phyloP scores from a whole-genome alignment of 2,329 filamentous ascomycete species.

The Neofusicoccum ribis region DNA sequence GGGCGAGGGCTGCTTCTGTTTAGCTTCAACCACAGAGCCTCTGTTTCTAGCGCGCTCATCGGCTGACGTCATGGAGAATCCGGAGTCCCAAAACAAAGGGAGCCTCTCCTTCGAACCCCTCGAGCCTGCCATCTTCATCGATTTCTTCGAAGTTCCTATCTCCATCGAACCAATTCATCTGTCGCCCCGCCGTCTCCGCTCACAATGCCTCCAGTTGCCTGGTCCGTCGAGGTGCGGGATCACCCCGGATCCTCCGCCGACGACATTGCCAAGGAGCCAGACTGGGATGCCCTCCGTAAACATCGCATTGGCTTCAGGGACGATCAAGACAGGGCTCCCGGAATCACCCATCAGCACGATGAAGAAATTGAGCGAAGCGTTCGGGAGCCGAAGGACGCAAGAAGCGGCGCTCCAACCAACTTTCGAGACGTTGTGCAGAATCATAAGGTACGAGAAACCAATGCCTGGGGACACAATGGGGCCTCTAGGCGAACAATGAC shows the following conservation, averaged over 20 bases:
- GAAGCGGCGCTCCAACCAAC: not conserved
- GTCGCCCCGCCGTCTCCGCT: not conserved
- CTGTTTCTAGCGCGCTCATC: not conserved
- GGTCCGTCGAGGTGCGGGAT: conserved; percentile 29
- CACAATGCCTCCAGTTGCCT: conserved; percentile 33
- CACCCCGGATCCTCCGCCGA: conserved; percentile 43
- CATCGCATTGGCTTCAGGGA: conserved; percentile 46
- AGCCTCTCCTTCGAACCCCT: not conserved
- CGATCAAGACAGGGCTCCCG: conserved; percentile 38
- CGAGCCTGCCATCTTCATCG: not conserved
- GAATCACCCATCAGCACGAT: conserved; percentile 37
- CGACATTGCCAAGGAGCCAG: conserved; percentile 46
- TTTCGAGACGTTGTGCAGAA: not conserved
- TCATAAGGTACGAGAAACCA: not conserved
- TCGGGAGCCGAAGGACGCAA: not conserved
- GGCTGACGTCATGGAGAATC: conserved; percentile 4
- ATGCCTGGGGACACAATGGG: no score
- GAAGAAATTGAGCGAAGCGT: conserved; percentile 29
- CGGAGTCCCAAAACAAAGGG: not conserved
- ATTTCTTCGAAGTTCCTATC: not conserved
- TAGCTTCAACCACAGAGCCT: not conserved
- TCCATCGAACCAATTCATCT: not conserved
- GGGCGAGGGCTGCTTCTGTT: not conserved
- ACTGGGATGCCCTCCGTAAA: conserved; percentile 42
- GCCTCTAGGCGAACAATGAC: no score